Evolutionary conservation across 129 eudicot genomes (phyloP), one percentile per base, ranked within the genome.

Genomic region (Sambucus nigra): DNA sequence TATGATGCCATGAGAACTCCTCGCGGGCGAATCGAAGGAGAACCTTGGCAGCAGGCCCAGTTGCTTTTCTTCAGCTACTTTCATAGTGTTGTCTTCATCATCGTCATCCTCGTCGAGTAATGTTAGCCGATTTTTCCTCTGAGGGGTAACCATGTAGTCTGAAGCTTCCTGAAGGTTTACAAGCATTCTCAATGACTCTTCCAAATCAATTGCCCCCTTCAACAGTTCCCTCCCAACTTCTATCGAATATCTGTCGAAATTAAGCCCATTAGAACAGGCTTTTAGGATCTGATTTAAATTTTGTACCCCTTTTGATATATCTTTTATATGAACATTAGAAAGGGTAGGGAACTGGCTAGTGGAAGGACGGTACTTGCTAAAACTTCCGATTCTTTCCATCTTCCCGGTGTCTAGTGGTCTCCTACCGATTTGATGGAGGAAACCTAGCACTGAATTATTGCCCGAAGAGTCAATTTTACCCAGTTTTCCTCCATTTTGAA

Each of bases 141-240:
- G 81, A 3, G 81, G 57, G 20, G 35, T 61, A 5, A 45, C 68
- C 79, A 67, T 69, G 61, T 74, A 38, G 1, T 80, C 78, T 7
- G 94, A 74, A 44, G 81, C 83, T 66, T 89, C 98, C 69, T 89
- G 95, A 39, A 89, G 52, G 61, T 73, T 76, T 41, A 77, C 98
- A 55, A 91, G 95, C 95, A 85, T 85, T 21, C 74, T 75, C 42
- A 91, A 50, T 22, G 95, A 81, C 60, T 91, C 94, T 61, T 91
- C 98, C 68, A 91, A 70, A 39, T 89, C 94, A 27, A 69, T 74
- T 3, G 98, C 95, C 20, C 98, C 98, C 72, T 76, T 82, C 69
- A 82, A 33, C 59, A 91, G 32, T 29, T 91, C 89, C 57, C 69
- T 79, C 25, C 95, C 98, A 3, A 86, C 80, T 45, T 85, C 81